Base-by-base conservation (phyloP, 805 yeast species). In the Yamadazyma sp. region DNA sequence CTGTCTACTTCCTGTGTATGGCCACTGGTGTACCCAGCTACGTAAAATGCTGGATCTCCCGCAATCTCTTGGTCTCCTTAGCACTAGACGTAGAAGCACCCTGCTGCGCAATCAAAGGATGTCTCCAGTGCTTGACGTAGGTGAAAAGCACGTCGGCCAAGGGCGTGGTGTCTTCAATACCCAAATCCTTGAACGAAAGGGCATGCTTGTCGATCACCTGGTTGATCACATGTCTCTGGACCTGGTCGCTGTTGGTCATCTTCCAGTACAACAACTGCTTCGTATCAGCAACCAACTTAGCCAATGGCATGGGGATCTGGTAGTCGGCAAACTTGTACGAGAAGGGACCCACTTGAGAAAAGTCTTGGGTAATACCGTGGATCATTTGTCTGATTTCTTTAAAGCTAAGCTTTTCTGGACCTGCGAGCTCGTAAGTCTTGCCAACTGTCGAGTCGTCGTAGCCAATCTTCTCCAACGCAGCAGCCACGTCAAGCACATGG, bases 371-470 rank as follows among this genome's bases (percentile, higher is more conserved):
- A 46, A 77, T 76, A 46, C 78, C 77, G 57, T 80, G 79, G 47
- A 86, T 71, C 78, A 82, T 68, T 53, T 78, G 81, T 62, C 88
- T 75, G 45, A 87, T 73, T 57, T 85, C 85, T 41, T 62, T 60
- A 52, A 73, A 71, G 8, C 81, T 57, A 59, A 78, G 76, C 51
- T 71, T 68, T 59, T 84, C 84, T n/a, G 80, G 75, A 9, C 95
- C 95, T 52, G 64, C 70, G 46, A 87, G 72, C 64, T 87, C 95
- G 60, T 63, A 87, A 35, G 82, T 72, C 61, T 83, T 74, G 44
- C 95, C 95, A 10, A 72, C 71, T 14, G 95, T 86, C 37, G 85
- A 67, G 60, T 87, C 95, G 57, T 87, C 90, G 58, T 67, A 86
- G 7, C 86, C 90, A 49, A 87, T 84, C 49, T 69, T 73, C 66